A percentile compares a stretch with the other conserved stretches of the same genome.
Evolutionary conservation across 495 filamentous ascomycete species (phyloP).

Genomic region (Articulospora tetracladia): DNA sequence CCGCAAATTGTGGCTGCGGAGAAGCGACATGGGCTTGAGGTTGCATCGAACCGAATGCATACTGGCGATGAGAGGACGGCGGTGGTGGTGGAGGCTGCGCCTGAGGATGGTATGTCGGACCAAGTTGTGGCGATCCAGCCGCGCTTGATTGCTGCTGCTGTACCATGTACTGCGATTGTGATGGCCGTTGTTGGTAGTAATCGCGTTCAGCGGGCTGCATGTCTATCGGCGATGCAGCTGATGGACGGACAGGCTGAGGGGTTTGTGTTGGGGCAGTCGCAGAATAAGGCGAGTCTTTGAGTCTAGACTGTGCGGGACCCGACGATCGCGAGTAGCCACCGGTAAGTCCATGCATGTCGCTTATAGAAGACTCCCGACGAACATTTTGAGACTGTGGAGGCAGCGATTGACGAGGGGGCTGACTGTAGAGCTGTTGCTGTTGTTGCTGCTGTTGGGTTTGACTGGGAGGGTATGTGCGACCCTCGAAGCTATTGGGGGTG

Average conservation of each 20-base stretch:
- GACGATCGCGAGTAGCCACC: constrained; percentile 15
- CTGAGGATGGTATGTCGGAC: constrained; percentile 20
- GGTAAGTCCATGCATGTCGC: constrained; percentile 19
- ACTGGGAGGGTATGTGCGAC: constrained; percentile 24
- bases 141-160: constrained; percentile 19
- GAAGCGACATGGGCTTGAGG: constrained; percentile 14
- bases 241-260: constrained; percentile 9
- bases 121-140: constrained; percentile 23
- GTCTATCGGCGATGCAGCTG: constrained; percentile 23
- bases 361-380: constrained; percentile 20
- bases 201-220: constrained; percentile 18
- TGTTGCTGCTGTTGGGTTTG: constrained; percentile 21
- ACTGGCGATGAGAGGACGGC: constrained; percentile 16
- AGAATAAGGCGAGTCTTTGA: constrained; percentile 26
- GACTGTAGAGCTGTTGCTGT: constrained; percentile 18
- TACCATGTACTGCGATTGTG: constrained; percentile 13
- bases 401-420: constrained; percentile 20
- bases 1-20: constrained; percentile 20
- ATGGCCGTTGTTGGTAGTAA: constrained; percentile 17
- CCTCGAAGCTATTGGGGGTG: constrained; percentile 29
- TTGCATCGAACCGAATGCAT: constrained; percentile 15
- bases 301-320: constrained; percentile 15
- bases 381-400: constrained; percentile 16
- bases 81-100: constrained; percentile 7
- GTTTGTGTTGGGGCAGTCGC: constrained; percentile 10